Evolutionary conservation across 306 rosid species (phyloP), one percentile per base, ranked within the genome.

Genomic region (Gastrolobium villosum): DNA sequence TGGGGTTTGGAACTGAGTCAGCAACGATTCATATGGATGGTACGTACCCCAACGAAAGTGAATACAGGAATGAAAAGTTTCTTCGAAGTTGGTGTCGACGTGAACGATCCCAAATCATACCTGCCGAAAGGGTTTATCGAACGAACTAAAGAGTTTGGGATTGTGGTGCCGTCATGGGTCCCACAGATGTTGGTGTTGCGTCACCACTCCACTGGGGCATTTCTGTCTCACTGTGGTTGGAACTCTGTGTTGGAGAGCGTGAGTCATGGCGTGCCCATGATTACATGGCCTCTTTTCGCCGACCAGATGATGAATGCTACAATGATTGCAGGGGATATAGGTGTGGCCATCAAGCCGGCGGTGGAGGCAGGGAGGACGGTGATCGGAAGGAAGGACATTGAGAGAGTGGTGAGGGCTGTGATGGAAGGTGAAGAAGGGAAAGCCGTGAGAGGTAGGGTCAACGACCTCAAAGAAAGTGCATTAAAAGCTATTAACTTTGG

Each of bases 201-300:
- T 0, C 90, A 88, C 68, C 4, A n/a, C 13, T 78, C 87, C 1
- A 84, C 84, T 2, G 89, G 86, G 1, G 86, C 77, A 14, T 86
- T 89, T 46, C 0, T 83, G 76, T 82, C 90, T 2, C 90, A 89
- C 60, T 89, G 90, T 31, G 90, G 92, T 7, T 86, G 92, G 92
- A 88, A 88, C 72, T 86, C 92, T 2, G 6, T 65, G n/a, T 44
- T 86, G 77, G 92, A 88, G 79, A 86, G 92, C 41, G 6, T 84
- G 13, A 39, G n/a, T 1, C 10, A 61, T 4, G 90, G 92, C 2
- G 82, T 89, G 35, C 90, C 90, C 11, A 14, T 88, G 76, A 80
- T 89, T 1, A 67, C 83, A 10, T 86, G 92, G 92, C 87, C 92
- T 8, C 77, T 89, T 10, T 89, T 82, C 20, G 81, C 86, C 0